Evolutionary conservation across 768 basidiomycete genomes (phyloP), one percentile per base, ranked within the genome.

Genomic region (Vararia minispora): DNA sequence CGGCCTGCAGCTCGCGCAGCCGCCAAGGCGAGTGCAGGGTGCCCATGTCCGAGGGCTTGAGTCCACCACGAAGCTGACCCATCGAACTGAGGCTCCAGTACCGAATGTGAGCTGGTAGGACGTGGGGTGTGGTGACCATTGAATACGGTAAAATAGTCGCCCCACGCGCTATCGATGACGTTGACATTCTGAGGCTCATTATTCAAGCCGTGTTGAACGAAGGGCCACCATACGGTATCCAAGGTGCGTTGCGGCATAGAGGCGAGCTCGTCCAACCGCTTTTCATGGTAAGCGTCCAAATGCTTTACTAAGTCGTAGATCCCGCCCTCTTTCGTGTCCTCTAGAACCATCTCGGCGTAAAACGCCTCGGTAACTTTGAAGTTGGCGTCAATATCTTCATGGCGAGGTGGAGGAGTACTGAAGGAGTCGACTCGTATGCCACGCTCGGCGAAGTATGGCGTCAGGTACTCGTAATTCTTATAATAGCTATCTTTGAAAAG

Each of bases 1-100:
- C 94, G 72, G 6, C 94, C 94, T 13, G 89, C 81, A 5, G 91
- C 90, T 24, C 71, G 68, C 2, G 92, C 91, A 1, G 89, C 92
- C 7, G 92, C 89, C 29, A 92, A 65, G 0, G 86, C 79, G 11
- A 95, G 68, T 1, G 74, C 61, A 0, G 85, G 73, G 47, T 82
- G 62, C 0, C 75, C 79, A 50, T 97, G 94, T 0, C 92, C 94
- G 28, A 95, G 59, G 0, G 82, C 72, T 58, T 98, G 94, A 0
- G 91, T 98, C 90, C 94, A 98, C 94, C 94, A 97, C 9, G 90
- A 94, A 1, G 92, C 94, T 0, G 92, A 95, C 4, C 86, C 81
- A 52, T 97, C 92, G 47, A 90, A 74, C 47, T 86, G 76, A 5
- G 76, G 69, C 36, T 65, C 70, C 48, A 69, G 60, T 38, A 63